Evolutionary conservation across 2,329 filamentous ascomycete genomes (phyloP).

Genomic region (Ceratocystis lukuohia): DNA sequence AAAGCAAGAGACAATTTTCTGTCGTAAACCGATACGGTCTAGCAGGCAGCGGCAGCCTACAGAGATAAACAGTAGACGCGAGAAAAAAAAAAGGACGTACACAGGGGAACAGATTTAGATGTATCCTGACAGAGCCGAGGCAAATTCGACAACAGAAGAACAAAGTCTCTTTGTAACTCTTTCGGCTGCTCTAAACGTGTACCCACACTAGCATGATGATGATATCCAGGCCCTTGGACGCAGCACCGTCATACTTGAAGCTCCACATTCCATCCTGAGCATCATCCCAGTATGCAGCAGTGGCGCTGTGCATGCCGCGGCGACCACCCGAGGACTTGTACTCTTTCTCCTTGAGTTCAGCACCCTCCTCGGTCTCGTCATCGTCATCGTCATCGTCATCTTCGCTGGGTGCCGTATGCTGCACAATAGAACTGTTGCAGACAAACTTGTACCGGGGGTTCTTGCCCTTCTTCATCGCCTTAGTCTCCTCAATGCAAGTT

Average conservation of each 20-base stretch:
- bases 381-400: slow-evolving; percentile 36
- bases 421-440: slow-evolving; percentile 96
- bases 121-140: not conserved
- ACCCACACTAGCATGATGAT: slow-evolving; percentile 70
- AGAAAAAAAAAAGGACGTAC: not conserved
- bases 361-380: slow-evolving; percentile 40
- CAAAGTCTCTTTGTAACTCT: not conserved
- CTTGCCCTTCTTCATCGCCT: slow-evolving; percentile 25
- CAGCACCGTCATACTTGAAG: slow-evolving; percentile 65
- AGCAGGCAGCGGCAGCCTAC: not conserved
- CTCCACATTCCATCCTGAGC: slow-evolving; percentile 84
- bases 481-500: slow-evolving; percentile 62
- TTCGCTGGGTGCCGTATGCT: slow-evolving; percentile 63
- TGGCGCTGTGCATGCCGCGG: slow-evolving; percentile 79
- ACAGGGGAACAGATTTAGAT: not conserved
- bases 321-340: slow-evolving; percentile 64
- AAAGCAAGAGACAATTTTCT: not conserved
- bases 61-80: not conserved
- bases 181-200: slow-evolving; percentile 37
- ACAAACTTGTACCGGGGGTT: slow-evolving; percentile 76
- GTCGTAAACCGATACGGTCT: not conserved
- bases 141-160: slow-evolving; percentile 5
- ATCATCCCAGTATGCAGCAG: slow-evolving; percentile 80
- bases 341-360: slow-evolving; percentile 41
- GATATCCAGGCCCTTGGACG: slow-evolving; percentile 54